Base-by-base conservation (phyloP, 805 yeast genomes). In the Teunomyces kruisii region DNA sequence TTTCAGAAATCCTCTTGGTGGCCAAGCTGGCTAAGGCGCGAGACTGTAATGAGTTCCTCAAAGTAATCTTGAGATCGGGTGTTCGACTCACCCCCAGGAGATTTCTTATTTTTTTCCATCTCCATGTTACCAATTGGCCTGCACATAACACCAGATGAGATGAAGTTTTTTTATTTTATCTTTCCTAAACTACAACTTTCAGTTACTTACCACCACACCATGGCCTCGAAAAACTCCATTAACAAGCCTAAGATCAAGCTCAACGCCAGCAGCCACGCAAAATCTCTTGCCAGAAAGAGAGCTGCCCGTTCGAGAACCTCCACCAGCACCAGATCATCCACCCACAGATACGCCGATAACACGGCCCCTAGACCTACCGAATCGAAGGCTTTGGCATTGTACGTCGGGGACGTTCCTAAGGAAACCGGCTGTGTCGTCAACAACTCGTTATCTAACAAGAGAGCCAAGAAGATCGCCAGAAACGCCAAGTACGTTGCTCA, bases 201-300 rank as follows among this genome's bases (percentile, higher is more conserved):
- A 9, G 14, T 28, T 29, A 32, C 13, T 22, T 24, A 15, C n/a
- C 39, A 27, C n/a, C 15, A 17, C 12, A 32, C 36, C 15, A 88
- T 88, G 96, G 94, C 96, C 28, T 83, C 90, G 13, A 85, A 78
- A 67, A 88, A 87, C 73, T 80, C 89, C 36, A 75, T 88, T 53
- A 90, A 89, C 66, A 87, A 83, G 65, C 96, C 94, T 39, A 84
- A 83, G 62, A 79, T 77, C 54, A 76, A 78, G 49, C 65, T 80
- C 31, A 70, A 66, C 50, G 69, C 80, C 43, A 73, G 74, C 48
- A 72, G 74, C 42, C 83, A 79, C 62, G 73, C 78, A 37, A 63
- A 72, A 28, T 58, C 76, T 32, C 64, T 81, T 26, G 78, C 80
- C 17, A 75, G 71, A 56, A 82, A 77, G 60, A 75, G 88, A 65